A percentile compares a stretch with the other conserved stretches of the same genome.
These are phyloP conservation scores for Penicillium angulare DNA, from an alignment of 495 filamentous ascomycete genomes.

Conservation along the genomic window DNA sequence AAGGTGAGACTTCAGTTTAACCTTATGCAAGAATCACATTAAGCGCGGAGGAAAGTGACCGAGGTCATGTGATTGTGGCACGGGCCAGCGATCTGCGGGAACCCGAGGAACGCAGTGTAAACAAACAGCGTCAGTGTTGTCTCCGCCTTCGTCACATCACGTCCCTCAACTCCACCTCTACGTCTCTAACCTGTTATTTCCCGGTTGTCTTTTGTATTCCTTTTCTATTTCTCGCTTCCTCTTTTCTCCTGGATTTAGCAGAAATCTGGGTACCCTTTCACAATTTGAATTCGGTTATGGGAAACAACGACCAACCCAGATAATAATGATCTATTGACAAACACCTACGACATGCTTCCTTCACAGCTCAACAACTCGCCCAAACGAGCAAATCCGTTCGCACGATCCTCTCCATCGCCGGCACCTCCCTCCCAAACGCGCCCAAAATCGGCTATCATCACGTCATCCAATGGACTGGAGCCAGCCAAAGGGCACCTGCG, in stretches of 20 bases:
- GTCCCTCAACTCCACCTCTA: slow-evolving; percentile 9
- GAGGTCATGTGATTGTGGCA: slow-evolving; percentile 26
- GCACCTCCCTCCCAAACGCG: slow-evolving; percentile 47
- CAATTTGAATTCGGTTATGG: slow-evolving; percentile 10
- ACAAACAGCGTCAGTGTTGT: slow-evolving; percentile 35
- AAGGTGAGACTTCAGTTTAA: background rate
- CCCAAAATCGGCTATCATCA: slow-evolving; percentile 71
- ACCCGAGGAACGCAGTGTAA: slow-evolving; percentile 43
- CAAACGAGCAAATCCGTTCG: slow-evolving; percentile 77
- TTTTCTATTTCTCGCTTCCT: slow-evolving; percentile 4
- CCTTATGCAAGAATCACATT: background rate
- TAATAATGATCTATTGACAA: slow-evolving; percentile 38
- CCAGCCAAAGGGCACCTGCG: slow-evolving; percentile 49
- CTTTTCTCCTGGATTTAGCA: slow-evolving; percentile 3
- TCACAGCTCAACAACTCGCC: slow-evolving; percentile 47
- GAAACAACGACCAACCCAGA: slow-evolving; percentile 9
- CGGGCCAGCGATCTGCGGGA: slow-evolving; percentile 37
- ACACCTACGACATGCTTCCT: slow-evolving; percentile 38
- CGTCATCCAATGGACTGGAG: slow-evolving; percentile 49
- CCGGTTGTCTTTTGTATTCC: background rate
- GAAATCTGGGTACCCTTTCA: slow-evolving; percentile 1
- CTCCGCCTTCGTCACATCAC: slow-evolving; percentile 22
- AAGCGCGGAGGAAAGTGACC: slow-evolving; percentile 24
- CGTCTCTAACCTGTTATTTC: background rate
- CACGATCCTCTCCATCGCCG: slow-evolving; percentile 59